Evolutionary conservation across 2,329 filamentous ascomycete genomes (phyloP).

Genomic region (Cladophialophora bantiana): DNA sequence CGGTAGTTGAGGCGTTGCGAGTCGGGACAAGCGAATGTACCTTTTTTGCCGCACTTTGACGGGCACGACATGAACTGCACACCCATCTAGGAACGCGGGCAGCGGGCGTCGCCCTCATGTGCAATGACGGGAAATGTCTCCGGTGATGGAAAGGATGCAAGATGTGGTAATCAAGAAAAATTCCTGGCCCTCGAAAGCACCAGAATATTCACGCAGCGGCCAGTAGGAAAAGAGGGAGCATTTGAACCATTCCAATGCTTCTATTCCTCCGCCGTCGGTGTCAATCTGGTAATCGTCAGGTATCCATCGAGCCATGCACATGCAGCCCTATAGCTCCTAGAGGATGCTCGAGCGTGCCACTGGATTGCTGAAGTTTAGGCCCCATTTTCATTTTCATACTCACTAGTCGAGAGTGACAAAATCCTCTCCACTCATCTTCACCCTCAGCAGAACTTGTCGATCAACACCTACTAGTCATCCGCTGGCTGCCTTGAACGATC

Average conservation of each 20-base stretch:
- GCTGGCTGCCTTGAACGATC: slow-evolving; percentile 19
- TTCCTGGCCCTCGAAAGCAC: slow-evolving; percentile 22
- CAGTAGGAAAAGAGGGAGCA: slow-evolving; percentile 9
- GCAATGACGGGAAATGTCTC: slow-evolving; percentile 5
- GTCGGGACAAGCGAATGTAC: not conserved
- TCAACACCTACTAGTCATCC: slow-evolving; percentile 12
- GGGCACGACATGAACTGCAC: slow-evolving; percentile 33
- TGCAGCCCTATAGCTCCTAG: not conserved
- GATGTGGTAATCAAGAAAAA: slow-evolving; percentile 29
- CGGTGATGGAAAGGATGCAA: slow-evolving; percentile 12
- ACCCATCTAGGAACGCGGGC: slow-evolving; percentile 27
- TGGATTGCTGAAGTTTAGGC: not conserved
- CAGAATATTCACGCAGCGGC: slow-evolving; percentile 30
- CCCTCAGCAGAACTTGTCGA: slow-evolving; percentile 1
- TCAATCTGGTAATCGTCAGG: slow-evolving; percentile 2
- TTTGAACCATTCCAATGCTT: not conserved
- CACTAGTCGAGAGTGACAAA: not conserved
- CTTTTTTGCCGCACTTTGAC: slow-evolving; percentile 18
- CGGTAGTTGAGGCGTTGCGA: slow-evolving; percentile 13
- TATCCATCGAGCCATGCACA: slow-evolving; percentile 7
- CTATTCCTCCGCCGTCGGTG: slow-evolving; percentile 6
- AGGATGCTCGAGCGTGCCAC: not conserved
- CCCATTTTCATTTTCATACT: not conserved
- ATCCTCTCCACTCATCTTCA: slow-evolving; percentile 3
- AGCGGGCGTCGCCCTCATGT: slow-evolving; percentile 30